Evolutionary conservation across 2,329 filamentous ascomycete species (phyloP).

Genomic region (Aaosphaeria pasadenensis): DNA sequence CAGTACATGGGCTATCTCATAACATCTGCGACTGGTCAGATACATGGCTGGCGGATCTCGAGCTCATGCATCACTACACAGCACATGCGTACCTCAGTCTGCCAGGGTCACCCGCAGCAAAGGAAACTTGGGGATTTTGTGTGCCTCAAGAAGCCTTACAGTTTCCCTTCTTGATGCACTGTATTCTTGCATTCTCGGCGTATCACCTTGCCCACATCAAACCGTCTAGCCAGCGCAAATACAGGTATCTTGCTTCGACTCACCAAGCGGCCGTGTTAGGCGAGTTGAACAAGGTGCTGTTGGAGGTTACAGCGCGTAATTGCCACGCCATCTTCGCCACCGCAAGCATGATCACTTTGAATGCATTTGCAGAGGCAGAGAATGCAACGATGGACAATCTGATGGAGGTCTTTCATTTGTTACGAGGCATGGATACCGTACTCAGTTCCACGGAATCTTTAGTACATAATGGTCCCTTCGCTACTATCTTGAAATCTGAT

Average conservation of each 20-base stretch:
- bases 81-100: slow-evolving; percentile 20
- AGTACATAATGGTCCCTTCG: slow-evolving; percentile 21
- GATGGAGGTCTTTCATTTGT: slow-evolving; percentile 23
- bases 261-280: slow-evolving; percentile 25
- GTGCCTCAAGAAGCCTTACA: slow-evolving; percentile 34
- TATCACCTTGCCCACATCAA: slow-evolving; percentile 31
- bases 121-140: slow-evolving; percentile 29
- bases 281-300: slow-evolving; percentile 17
- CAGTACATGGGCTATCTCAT: not conserved
- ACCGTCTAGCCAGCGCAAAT: slow-evolving; percentile 13
- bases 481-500: slow-evolving; percentile 11
- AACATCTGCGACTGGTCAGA: not conserved
- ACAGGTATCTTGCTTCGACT: slow-evolving; percentile 20
- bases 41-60: slow-evolving; percentile 24
- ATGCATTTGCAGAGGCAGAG: slow-evolving; percentile 20
- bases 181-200: slow-evolving; percentile 37
- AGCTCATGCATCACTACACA: slow-evolving; percentile 28
- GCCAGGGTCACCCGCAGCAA: slow-evolving; percentile 18
- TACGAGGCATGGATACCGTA: slow-evolving; percentile 25
- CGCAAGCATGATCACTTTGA: slow-evolving; percentile 20
- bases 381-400: slow-evolving; percentile 17
- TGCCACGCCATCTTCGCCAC: slow-evolving; percentile 26
- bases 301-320: slow-evolving; percentile 19
- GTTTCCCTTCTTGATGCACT: slow-evolving; percentile 37
- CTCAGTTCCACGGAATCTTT: slow-evolving; percentile 11